Evolutionary conservation across 2,329 filamentous ascomycete species (phyloP), one percentile per base, ranked within the genome.

Genomic region (Arachnopeziza araneosa): DNA sequence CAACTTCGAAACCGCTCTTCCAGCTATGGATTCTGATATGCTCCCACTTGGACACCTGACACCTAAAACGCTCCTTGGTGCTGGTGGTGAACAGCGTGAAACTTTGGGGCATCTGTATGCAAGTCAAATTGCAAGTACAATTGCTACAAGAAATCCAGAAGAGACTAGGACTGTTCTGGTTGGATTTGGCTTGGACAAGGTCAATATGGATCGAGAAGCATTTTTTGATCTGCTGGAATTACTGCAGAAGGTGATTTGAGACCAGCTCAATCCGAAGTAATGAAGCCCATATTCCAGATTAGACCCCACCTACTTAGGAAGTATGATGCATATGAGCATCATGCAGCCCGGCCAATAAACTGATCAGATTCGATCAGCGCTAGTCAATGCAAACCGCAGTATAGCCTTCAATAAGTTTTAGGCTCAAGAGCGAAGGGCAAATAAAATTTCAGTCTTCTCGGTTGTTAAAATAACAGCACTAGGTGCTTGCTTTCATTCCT

Each of bases 81-180:
- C 89, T 10, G 91, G 93, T 52, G 86, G 88, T 32, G 81, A 88
- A 56, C 86, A 90, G 53, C 83, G 92, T 51, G 92, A 97, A 70
- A 90, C 89, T 0, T 75, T 96, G 5, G 93, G 91, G 1, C 93
- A 97, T 73, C 83, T 97, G 1, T 88, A 96, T 70, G 93, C 93
- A 2, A 90, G 90, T 51, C 93, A 97, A 70, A 88, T 98, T 66
- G 95, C 89, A 5, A 96, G 87, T 69, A 84, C 88, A 49, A 83
- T 99, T 61, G 81, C 87, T 21, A 84, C 88, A 61, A 86, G 86
- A 64, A 81, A 89, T 56, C 86, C 91, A 1, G 79, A 85, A 53
- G 83, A 87, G 64, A 77, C 77, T 58, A 78, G 86, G 50, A 86
- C 79, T 1, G 72, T 89, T n/a, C 75, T 89, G 10, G 73, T 88